Base-by-base conservation (phyloP, 768 basidiomycete genomes). In the Termitomyces sp. region DNA sequence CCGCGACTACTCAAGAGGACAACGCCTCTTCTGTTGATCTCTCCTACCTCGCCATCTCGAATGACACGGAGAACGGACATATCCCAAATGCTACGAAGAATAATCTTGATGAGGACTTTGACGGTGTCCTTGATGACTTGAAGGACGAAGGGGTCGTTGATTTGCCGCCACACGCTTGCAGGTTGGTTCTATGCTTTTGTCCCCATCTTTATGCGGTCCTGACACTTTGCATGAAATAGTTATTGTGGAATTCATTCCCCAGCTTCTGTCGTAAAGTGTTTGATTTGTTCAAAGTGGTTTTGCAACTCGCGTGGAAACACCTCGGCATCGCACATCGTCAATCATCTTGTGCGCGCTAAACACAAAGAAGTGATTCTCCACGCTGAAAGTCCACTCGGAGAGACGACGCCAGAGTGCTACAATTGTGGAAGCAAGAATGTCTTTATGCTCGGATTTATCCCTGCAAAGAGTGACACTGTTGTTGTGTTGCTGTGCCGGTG, bases 361-460 rank as follows among this genome's bases (percentile, higher is more conserved):
- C 97, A 99, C 77, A 98, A 98, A 76, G 97, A 99, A 69, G 96
- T 99, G 61, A 92, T 96, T 60, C 76, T 99, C 32, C 97, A 99
- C 68, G 89, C 91, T 51, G 96, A 98, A 66, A 90, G 91, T 58
- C 93, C 96, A 2, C 80, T 99, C 3, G 97, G 97, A 2, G 97
- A 98, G 74, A 98, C 97, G 1, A 91, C 93, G 0, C 97, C 97
- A 0, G 97, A 99, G 76, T 99, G 97, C 72, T 99, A 99, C 79
- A 95, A 95, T 68, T 99, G 97, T 68, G 97, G 97, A 16, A 95
- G 92, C 78, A 98, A 97, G 76, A 99, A 99, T 68, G 97, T 98
- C 13, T 99, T 99, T 69, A 95, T 98, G 91, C 84, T 99, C 18
- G 97, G 97, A 4, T 99, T 99, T 68, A 99, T 99, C 66, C 97